A percentile compares a stretch with the other conserved stretches of the same genome.
phyloP scores from a whole-genome alignment of 108 stramenopile species.

The Stephanodiscus triporus region DNA sequence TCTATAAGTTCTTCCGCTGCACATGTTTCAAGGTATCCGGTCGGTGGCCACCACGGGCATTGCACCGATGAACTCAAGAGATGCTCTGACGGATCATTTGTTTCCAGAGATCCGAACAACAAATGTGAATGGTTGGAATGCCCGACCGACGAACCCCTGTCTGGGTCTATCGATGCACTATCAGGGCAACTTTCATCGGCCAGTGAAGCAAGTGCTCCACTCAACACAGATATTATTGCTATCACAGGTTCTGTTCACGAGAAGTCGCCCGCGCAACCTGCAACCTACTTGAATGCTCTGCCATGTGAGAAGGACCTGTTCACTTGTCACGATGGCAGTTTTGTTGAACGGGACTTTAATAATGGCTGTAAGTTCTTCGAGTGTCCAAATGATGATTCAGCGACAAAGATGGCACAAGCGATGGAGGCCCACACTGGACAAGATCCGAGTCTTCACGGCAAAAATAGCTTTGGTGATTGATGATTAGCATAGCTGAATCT shows the following conservation, averaged over 20 bases:
- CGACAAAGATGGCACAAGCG: too few species aligned
- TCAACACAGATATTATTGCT: not conserved
- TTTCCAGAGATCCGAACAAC: conserved; percentile 34
- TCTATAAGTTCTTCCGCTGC: not conserved
- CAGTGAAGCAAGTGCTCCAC: not conserved
- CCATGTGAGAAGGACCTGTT: not conserved
- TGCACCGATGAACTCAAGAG: conserved; percentile 5
- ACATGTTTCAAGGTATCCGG: not conserved
- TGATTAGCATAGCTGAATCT: too few species aligned
- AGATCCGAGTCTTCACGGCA: too few species aligned
- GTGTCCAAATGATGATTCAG: not conserved
- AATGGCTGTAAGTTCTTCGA: not conserved
- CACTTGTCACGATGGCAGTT: not conserved
- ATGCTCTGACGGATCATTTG: conserved; percentile 33
- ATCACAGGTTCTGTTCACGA: not conserved
- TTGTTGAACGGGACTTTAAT: not conserved
- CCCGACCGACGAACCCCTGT: not conserved
- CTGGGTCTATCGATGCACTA: not conserved
- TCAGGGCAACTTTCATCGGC: not conserved
- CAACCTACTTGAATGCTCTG: not conserved
- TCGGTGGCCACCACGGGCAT: not conserved
- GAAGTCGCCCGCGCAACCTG: not conserved
- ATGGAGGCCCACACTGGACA: too few species aligned
- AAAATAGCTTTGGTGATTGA: too few species aligned
- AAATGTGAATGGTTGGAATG: conserved; percentile 37